These are phyloP conservation scores for Hypoxylon sp. DNA, from an alignment of 2,329 filamentous ascomycete species.

Conservation along the genomic window DNA sequence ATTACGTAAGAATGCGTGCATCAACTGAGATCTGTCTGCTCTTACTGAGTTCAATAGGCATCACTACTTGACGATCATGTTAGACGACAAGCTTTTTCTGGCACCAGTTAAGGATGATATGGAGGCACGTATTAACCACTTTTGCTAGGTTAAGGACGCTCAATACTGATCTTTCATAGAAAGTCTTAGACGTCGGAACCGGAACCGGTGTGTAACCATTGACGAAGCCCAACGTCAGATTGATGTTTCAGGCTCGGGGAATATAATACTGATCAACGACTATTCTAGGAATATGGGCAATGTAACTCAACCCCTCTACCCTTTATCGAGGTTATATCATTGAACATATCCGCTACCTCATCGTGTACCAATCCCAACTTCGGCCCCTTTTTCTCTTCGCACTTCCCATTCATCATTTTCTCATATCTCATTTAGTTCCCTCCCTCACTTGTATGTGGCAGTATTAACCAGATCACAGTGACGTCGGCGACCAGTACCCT, in stretches of 20 bases:
- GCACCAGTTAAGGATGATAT: conserved; percentile 27
- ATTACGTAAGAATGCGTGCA: conserved; percentile 35
- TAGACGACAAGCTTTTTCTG: conserved; percentile 53
- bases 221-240: neutral
- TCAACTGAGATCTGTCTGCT: neutral
- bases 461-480: conserved; percentile 5
- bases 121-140: neutral
- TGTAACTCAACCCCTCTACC: conserved; percentile 39
- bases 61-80: conserved; percentile 48
- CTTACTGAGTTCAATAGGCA: conserved; percentile 41
- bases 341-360: neutral
- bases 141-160: neutral
- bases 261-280: conserved; percentile 17
- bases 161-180: conserved; percentile 34
- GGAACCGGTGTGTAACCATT: conserved; percentile 52
- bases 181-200: conserved; percentile 56
- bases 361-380: neutral
- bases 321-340: neutral
- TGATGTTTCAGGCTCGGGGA: neutral
- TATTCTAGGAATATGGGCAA: conserved; percentile 55
- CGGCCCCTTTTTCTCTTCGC: too few species aligned
- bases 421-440: neutral
- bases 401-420: neutral
- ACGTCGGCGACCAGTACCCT: conserved; percentile 55
- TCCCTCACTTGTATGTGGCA: neutral